These are phyloP conservation scores for Quercus alba DNA, from an alignment of 306 rosid species.

Conservation along the genomic window DNA sequence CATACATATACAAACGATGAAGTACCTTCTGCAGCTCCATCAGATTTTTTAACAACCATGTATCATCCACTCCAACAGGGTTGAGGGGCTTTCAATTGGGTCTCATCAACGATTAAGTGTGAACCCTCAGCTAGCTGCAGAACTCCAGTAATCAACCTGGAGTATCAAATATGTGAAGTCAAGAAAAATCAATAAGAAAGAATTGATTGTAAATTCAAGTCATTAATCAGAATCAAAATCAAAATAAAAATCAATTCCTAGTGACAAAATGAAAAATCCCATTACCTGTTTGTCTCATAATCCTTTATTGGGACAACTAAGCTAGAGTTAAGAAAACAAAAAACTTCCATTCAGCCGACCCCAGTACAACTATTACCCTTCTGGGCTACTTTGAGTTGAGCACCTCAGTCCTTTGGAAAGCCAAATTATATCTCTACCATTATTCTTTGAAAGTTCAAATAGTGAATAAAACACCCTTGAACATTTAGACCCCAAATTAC, in stretches of 20 bases:
- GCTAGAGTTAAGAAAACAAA: conserved; percentile 44
- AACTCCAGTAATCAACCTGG: conserved; percentile 71
- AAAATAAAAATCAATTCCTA: not conserved
- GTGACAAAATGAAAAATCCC: conserved; percentile 5
- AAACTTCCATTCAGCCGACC: too few relatives aligned
- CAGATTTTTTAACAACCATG: conserved; percentile 63
- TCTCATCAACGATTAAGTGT: conserved; percentile 83
- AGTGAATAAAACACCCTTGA: too few relatives aligned
- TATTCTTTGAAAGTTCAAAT: too few relatives aligned
- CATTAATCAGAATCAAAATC: not conserved
- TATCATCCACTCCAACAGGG: conserved; percentile 76
- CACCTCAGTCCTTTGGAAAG: too few relatives aligned
- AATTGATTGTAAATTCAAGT: not conserved
- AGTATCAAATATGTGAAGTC: conserved; percentile 24
- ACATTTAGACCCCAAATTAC: too few relatives aligned
- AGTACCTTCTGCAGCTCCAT: conserved; percentile 71
- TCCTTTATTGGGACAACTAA: conserved; percentile 77
- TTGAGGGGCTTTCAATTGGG: conserved; percentile 62
- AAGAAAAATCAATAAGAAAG: conserved; percentile 11
- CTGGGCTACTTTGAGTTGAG: too few relatives aligned
- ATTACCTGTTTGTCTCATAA: conserved; percentile 72
- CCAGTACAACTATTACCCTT: too few relatives aligned
- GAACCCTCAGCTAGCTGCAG: conserved; percentile 92
- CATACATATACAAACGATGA: not conserved
- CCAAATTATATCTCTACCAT: too few relatives aligned